phyloP scores from a whole-genome alignment of 192 early-diverging fungal genomes.

The Linnemannia schmuckeri region DNA sequence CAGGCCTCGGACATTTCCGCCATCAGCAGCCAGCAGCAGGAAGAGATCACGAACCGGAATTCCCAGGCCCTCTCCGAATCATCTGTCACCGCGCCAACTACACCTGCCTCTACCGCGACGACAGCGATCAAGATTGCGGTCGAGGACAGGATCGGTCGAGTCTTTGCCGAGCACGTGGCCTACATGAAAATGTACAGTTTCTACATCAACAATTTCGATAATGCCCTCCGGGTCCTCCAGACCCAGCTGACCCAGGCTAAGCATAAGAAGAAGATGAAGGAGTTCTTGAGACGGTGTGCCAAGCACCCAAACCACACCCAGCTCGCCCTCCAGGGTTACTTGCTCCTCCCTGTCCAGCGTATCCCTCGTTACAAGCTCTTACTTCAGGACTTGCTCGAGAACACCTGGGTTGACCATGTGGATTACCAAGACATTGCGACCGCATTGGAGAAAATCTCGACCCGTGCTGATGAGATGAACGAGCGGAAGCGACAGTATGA shows the following conservation, averaged over 20 bases:
- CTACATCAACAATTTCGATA: constrained; percentile 90
- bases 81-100: too few relatives aligned
- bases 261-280: constrained; percentile 57
- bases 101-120: neutral
- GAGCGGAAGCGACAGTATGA: constrained; percentile 86
- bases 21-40: neutral
- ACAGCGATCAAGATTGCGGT: constrained; percentile 3
- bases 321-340: constrained; percentile 84
- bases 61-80: neutral
- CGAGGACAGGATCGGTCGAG: constrained; percentile 69
- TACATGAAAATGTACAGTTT: constrained; percentile 88
- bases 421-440: constrained; percentile 73
- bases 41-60: neutral
- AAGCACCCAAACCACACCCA: constrained; percentile 76
- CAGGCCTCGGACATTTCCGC: neutral
- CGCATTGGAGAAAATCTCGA: constrained; percentile 75
- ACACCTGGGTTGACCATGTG: constrained; percentile 78
- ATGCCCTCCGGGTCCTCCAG: constrained; percentile 70
- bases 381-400: constrained; percentile 76
- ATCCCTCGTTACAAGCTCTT: constrained; percentile 91
- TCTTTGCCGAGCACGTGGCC: constrained; percentile 78
- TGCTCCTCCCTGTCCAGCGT: constrained; percentile 91
- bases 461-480: constrained; percentile 83
- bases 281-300: constrained; percentile 62
- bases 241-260: constrained; percentile 48